Evolutionary conservation across 1,284 basidiomycete genomes (phyloP), one percentile per base, ranked within the genome.

Genomic region (Trametes versicolor): DNA sequence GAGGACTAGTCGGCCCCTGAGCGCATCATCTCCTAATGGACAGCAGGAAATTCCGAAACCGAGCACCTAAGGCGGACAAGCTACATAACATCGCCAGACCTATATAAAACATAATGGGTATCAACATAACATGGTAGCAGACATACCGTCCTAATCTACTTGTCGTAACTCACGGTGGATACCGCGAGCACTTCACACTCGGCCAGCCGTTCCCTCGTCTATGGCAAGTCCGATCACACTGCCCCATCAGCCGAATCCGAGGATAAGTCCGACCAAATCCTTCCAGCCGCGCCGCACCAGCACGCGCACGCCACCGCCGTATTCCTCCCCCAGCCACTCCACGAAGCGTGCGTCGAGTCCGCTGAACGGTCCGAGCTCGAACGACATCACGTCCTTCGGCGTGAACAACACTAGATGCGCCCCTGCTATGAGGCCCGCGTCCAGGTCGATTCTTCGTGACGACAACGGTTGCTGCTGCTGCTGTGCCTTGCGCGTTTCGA

Each of bases 361-460:
- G 70, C 91, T 94, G 65, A 92, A 77, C 12, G 91, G 88, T 1
- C 90, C 89, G 0, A 94, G 82, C 72, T 91, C 90, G 54, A 94
- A 88, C 21, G 85, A 80, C 19, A 87, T 64, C 8, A 94, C 78
- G 64, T 93, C 91, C 71, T 83, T 87, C 10, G 90, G 85, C 2
- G 85, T 81, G 43, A 84, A 70, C 21, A 76, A 66, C 32, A 85
- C 66, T 51, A 64, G 74, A 23, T 60, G 56, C 52, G 50, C n/a
- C 3, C 37, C 64, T 1, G 29, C 34, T 5, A 34, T 19, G 45
- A 36, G 27, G 52, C 48, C 29, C 36, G 25, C 36, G 34, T 64
- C 64, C 23, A 39, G 7, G 13, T 61, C 60, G 6, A 50, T 23
- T 17, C 57, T 34, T 27, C 65, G 57, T 32, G 71, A 62, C 32